Evolutionary conservation across 169 alveolate genomes (phyloP), one percentile per base, ranked within the genome.

Genomic region (Cryptosporidium xiaoi): DNA sequence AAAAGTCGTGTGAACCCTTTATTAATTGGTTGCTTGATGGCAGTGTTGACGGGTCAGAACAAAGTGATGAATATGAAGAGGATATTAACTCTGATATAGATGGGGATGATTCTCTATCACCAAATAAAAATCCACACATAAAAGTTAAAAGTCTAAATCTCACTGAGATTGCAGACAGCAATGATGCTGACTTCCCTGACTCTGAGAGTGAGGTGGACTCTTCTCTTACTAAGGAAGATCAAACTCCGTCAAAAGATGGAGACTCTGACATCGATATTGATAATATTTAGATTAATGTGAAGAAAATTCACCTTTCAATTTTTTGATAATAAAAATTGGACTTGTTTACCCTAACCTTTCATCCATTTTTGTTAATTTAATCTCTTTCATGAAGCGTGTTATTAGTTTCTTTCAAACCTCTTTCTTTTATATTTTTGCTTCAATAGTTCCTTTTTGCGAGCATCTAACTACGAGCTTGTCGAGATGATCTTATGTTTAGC

Each of bases 1-100:
- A 92, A 85, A 90, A 83, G 64, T 84, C 95, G 66, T 93, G 94
- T 27, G 93, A 91, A 55, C 97, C 95, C 55, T 94, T 94, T 82
- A 92, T 94, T 50, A 64, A 90, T 33, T 94, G 97, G 97, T 65
- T 94, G 5, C 82, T 67, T 8, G 83, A 85, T 3, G 85, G 90
- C 20, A 82, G 90, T 16, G 90, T 77, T 53, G 90, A 90, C 68
- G 93, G 90, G 56, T 90, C 92, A 12, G 95, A 91, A 66, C 82
- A 67, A 4, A 92, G 90, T 27, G 87, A 82, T 65, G 92, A 92
- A 46, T 71, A 85, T 50, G 91, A 90, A 20, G 82, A 62, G 20
- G 50, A 36, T 68, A 62, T 46, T 53, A 83, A 55, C 58, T 55
- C 71, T 24, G 85, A 82, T 53, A 51, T 44, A 20, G 69, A 55